Evolutionary conservation across 208 protist species (phyloP), one percentile per base, ranked within the genome.

Genomic region (Endotrypanum monterogeii): DNA sequence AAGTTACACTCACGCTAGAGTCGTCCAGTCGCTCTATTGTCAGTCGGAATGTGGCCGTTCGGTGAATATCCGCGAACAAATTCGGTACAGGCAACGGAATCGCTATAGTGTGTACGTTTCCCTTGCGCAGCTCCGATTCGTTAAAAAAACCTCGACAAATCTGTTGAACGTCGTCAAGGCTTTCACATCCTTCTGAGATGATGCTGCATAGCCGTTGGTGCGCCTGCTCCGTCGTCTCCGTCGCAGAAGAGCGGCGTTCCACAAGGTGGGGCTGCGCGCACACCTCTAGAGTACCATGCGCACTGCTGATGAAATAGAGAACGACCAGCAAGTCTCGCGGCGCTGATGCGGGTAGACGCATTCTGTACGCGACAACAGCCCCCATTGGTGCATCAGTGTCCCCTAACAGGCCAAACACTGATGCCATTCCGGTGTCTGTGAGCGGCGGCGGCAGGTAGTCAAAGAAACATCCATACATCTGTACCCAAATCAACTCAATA

Each of bases 391-490:
- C 54, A 28, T 81, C 79, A n/a, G 58, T 39, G 67, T 84, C 81
- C 12, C 84, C 82, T 25, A 85, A 56, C 23, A 82, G 63, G 8
- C 82, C 87, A 39, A 85, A 75, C n/a, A 85, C 85, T 20, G 83
- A 83, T 57, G 88, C 84, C 67, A 87, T 83, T 44, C 74, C 85
- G 51, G 60, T 68, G 35, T 58, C 44, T 35, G 67, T 80, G 41
- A 75, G 50, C 51, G 52, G 76, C 8, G 83, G 85, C 8, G 85
- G 88, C 50, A 79, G 37, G 32, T 86, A 89, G 63, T 92, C 88
- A 52, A 83, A 90, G 61, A 90, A 89, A 73, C 85, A 84, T 35
- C 78, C 65, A 52, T 81, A 83, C 4, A 85, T 63, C 57, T 80
- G 67, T 37, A 74, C 76, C 1, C 68, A 41, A 32, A 86, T 57